Base-by-base conservation (phyloP, 129 eudicot species). In the Artemisia annua region DNA sequence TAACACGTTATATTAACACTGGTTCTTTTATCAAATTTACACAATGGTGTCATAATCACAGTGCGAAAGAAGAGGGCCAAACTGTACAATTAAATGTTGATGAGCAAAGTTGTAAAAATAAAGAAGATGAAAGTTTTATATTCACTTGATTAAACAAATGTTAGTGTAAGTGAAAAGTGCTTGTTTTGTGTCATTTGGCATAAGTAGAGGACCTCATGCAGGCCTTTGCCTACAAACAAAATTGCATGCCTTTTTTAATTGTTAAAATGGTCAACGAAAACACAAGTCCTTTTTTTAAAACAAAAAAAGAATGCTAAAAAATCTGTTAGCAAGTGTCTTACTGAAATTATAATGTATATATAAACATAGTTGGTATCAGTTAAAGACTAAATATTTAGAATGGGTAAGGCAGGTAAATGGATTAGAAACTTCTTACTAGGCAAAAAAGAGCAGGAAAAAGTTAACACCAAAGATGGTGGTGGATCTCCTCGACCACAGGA, bases 361-460 rank as follows among this genome's bases (percentile, higher is more conserved):
- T 60, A 51, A 5, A 67, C 26, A 44, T n/a, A 39, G 57, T 44
- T 22, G 3, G 35, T 53, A 18, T 39, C 46, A 39, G 2, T 8
- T 39, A 39, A 39, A 39, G 46, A 1, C 46, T 30, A 44, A 26
- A 39, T 19, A 49, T 58, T 59, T 52, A 53, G 46, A 22, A 86
- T 91, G 97, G 95, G 89, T 22, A 91, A 91, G 82, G 91, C 97
- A 73, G 74, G 90, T 67, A 86, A 73, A 82, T 91, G 97, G 97
- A 86, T 88, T 35, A 84, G 70, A 76, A 91, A 84, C 71, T 81
- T 91, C 26, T 58, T 91, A 65, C 55, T 81, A 55, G 95, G 95
- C 57, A 87, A 83, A 66, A 88, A 72, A 70, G 87, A 87, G 46
- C 46, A 39, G 60, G 85, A 87, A 49, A 82, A 84, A 70, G 49